Evolutionary conservation across 768 basidiomycete genomes (phyloP), one percentile per base, ranked within the genome.

Genomic region (Thelephora ganbajun): DNA sequence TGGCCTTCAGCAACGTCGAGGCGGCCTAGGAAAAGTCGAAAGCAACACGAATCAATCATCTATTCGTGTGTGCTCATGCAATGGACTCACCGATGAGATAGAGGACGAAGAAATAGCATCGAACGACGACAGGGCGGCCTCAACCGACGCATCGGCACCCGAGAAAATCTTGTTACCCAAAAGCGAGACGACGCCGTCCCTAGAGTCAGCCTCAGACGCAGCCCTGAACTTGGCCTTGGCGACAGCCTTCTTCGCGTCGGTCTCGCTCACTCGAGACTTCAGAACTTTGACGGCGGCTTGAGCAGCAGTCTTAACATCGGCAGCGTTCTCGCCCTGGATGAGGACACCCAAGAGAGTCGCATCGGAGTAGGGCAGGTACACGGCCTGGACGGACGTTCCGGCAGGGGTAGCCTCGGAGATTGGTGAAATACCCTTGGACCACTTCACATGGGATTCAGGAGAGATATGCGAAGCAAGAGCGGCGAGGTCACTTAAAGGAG

Each of bases 281-380:
- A 92, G 61, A 13, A 75, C 80, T 48, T 74, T 68, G 23, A 86
- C 78, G 26, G 80, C 80, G n/a, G 69, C 69, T 63, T 78, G 77
- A 14, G 74, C 77, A 18, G 80, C 86, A 48, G 79, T 74, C 54
- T 72, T 78, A 42, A 89, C 80, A 46, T 69, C 75, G 39, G 71
- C 69, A 1, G 72, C 60, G 19, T 80, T 82, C 34, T 69, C 61
- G 5, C 79, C 89, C 59, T 86, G 79, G 33, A 97, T 69, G 46
- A 89, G 64, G 48, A 96, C 65, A 50, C 92, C 92, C 50, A 94
- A 79, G 45, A 99, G 72, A 6, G 83, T 71, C 3, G 91, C 93
- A 60, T 98, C 94, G 13, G 91, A 88, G 68, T 98, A 98, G 12
- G 85, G 81, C 11, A 92, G 70, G 59, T 87, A 76, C 46, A 96